Percentiles rank a stretch among this genome's conserved stretches.
These are phyloP conservation scores for Triticum dicoccoides DNA, from an alignment of 176 grass and related monocot genomes.

Conservation along the genomic window DNA sequence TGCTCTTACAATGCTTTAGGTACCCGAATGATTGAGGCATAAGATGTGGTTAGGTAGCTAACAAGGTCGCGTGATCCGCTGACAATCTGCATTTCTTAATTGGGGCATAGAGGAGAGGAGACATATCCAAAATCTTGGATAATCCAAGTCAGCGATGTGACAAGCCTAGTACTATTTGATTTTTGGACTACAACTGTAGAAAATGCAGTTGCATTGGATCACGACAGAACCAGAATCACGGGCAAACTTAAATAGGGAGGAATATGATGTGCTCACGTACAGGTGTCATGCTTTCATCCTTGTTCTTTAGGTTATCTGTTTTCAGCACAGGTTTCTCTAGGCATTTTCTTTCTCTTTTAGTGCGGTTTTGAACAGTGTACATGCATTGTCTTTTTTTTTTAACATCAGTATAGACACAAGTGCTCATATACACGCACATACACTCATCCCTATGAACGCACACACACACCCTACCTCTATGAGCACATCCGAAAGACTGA, in stretches of 20 bases:
- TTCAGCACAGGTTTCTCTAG: not conserved
- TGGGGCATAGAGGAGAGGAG: not conserved
- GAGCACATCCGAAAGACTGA: too few relatives aligned
- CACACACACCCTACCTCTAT: too few relatives aligned
- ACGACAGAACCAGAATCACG: conserved; percentile 31
- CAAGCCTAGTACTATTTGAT: not conserved
- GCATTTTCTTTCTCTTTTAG: not conserved
- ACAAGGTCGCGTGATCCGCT: not conserved
- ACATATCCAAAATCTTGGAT: conserved; percentile 21
- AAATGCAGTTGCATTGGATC: conserved; percentile 17
- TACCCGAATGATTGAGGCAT: too few relatives aligned
- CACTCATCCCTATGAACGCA: too few relatives aligned
- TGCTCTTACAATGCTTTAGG: too few relatives aligned
- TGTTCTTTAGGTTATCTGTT: not conserved
- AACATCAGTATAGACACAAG: too few relatives aligned
- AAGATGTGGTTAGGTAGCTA: too few relatives aligned
- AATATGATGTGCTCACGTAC: not conserved
- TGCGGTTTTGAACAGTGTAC: not conserved
- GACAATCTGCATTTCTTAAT: not conserved
- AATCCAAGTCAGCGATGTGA: conserved; percentile 20
- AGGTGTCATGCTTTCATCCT: too few relatives aligned
- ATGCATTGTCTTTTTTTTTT: too few relatives aligned
- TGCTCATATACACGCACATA: too few relatives aligned
- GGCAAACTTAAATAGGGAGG: not conserved
- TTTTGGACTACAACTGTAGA: not conserved